These are phyloP conservation scores for Neckera pumila DNA, from an alignment of 225 moss, liverwort and hornwort species.

Conservation along the genomic window DNA sequence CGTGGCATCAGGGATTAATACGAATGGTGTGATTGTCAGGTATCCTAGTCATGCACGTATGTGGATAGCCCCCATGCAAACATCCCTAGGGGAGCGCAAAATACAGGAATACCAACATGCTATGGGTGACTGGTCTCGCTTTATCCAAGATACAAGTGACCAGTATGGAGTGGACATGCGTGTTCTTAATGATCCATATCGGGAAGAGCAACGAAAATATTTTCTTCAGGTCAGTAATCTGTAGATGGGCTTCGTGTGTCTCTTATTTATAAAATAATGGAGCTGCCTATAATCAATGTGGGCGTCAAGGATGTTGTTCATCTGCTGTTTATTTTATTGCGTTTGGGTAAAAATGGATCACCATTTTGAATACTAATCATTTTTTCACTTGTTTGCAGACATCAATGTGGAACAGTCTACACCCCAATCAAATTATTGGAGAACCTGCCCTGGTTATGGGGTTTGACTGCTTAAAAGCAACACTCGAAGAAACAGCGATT, in stretches of 20 bases:
- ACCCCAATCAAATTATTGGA: constrained; percentile 83
- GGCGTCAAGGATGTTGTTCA: background rate
- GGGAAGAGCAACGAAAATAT: constrained; percentile 75
- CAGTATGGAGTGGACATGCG: constrained; percentile 84
- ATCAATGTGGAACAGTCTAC: constrained; percentile 83
- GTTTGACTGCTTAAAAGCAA: constrained; percentile 75
- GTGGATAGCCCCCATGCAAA: constrained; percentile 90
- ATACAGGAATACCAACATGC: constrained; percentile 79
- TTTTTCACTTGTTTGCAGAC: constrained; percentile 35
- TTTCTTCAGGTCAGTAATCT: constrained; percentile 65
- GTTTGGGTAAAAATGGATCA: background rate
- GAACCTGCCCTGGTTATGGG: constrained; percentile 66
- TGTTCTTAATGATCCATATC: constrained; percentile 52
- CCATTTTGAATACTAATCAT: background rate
- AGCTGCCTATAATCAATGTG: background rate
- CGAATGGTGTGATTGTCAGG: constrained; percentile 21
- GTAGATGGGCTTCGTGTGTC: background rate
- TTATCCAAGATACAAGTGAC: constrained; percentile 62
- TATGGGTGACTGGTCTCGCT: constrained; percentile 83
- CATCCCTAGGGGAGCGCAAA: constrained; percentile 67
- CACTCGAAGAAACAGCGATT: constrained; percentile 58
- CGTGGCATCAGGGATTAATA: background rate
- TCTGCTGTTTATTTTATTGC: background rate
- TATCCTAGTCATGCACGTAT: constrained; percentile 96
- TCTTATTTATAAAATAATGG: background rate